Conservation (phyloP, 2,329 filamentous ascomycete species). For the Ceratocystis eucalypticola region DNA sequence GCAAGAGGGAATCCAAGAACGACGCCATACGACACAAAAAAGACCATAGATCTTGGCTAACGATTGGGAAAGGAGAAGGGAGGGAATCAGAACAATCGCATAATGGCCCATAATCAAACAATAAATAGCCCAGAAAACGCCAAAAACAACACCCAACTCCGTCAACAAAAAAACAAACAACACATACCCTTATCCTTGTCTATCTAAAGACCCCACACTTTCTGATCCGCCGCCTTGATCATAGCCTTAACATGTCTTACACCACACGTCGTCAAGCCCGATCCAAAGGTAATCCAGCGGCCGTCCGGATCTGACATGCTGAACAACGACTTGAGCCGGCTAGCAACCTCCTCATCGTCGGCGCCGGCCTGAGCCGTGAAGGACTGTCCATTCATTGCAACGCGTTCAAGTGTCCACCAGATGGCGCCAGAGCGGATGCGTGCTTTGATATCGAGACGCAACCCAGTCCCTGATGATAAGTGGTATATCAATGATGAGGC, state of each 20-base stretch:
- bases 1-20: no score
- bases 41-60: no score
- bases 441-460: conserved; percentile 38
- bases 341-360: conserved; percentile 7
- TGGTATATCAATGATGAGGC: conserved; percentile 45
- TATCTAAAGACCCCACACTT: conserved; percentile 15
- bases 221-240: conserved; percentile 19
- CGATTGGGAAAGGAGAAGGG: not conserved
- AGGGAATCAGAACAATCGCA: not conserved
- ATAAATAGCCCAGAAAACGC: conserved; percentile 3
- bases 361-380: conserved; percentile 13
- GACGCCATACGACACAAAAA: no score
- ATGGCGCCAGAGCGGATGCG: conserved; percentile 33
- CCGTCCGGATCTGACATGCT: conserved; percentile 11
- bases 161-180: not conserved
- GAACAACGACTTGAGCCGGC: conserved; percentile 12
- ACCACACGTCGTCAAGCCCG: conserved; percentile 18
- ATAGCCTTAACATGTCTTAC: conserved; percentile 16
- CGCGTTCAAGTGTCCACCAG: conserved; percentile 39
- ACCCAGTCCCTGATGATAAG: conserved; percentile 27
- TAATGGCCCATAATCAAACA: not conserved
- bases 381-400: conserved; percentile 21
- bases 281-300: conserved; percentile 24
- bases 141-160: conserved; percentile 5
- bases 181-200: not conserved